Base-by-base conservation (phyloP, 768 basidiomycete species). In the Calocybe indica region DNA sequence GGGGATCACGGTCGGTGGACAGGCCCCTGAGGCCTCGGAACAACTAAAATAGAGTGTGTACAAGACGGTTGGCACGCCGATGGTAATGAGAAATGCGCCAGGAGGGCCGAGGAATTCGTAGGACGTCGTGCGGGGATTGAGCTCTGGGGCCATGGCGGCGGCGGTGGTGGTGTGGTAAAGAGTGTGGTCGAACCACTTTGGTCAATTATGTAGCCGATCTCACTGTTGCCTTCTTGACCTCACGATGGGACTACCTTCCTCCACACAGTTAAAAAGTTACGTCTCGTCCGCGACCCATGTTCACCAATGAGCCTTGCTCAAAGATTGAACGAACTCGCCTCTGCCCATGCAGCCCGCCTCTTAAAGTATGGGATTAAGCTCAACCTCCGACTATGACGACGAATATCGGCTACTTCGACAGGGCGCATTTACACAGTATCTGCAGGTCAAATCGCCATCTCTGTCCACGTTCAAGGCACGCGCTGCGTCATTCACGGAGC, bases 91-190 rank as follows among this genome's bases (percentile, higher is more conserved):
- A 40, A 85, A 57, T 0, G 92, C 88, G 3, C 91, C 91, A 4
- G 76, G 78, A 3, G 90, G 89, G 0, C 91, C 91, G 39, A 88
- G 61, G 60, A 94, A 94, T 59, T 94, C 92, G 64, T 85, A 92
- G 37, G 70, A 62, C 0, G 71, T 80, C 32, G 91, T 86, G 44
- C 73, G 75, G 0, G 88, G 89, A 54, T 89, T 89, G 57, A 85
- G 68, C 36, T 55, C 51, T 29, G 49, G 10, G 56, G 57, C 49
- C 64, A 68, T 67, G 58, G 54, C 58, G 22, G 22, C 4, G 22
- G 22, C 4, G 22, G 22, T 22, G 22, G 22, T 22, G n/a, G n/a
- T n/a, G n/a, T n/a, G n/a, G n/a, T n/a, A n/a, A n/a, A 22, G 4
- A 22, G 22, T 2, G 22, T 22, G 22, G 22, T 22, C 22, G 22